These are phyloP conservation scores for Cladosporium phlei DNA, from an alignment of 2,329 filamentous ascomycete genomes.

Conservation along the genomic window DNA sequence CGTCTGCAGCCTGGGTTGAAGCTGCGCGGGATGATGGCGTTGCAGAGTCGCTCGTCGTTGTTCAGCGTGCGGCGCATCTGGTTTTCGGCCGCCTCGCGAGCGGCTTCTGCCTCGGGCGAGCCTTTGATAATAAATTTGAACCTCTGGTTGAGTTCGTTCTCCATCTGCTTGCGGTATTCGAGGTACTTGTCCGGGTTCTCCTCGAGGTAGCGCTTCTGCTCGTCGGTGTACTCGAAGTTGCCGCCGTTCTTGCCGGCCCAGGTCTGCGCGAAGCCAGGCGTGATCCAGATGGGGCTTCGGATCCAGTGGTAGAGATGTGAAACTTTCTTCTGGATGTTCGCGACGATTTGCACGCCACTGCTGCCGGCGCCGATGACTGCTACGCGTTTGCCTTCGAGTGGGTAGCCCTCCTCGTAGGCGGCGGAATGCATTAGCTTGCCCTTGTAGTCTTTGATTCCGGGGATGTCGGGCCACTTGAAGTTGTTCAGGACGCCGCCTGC, in stretches of 20 bases:
- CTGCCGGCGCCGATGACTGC: conserved; percentile 41
- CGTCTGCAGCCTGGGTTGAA: conserved; percentile 41
- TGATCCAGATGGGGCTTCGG: conserved; percentile 45
- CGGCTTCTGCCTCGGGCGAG: conserved; percentile 41
- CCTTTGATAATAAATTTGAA: conserved; percentile 52
- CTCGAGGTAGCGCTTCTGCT: conserved; percentile 37
- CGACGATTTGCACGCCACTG: conserved; percentile 41
- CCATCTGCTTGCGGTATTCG: conserved; percentile 45
- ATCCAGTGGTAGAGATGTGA: conserved; percentile 39
- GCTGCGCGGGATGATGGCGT: conserved; percentile 44
- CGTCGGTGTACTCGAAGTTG: conserved; percentile 44
- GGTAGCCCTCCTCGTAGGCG: conserved; percentile 38
- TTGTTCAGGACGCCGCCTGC: conserved; percentile 42
- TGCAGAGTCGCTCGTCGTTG: conserved; percentile 35
- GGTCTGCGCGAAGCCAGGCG: conserved; percentile 44
- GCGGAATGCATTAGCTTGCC: conserved; percentile 43
- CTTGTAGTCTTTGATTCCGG: conserved; percentile 39
- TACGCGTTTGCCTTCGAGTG: conserved; percentile 36
- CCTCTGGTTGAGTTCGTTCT: conserved; percentile 48
- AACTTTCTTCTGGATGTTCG: conserved; percentile 37
- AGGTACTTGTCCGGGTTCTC: conserved; percentile 42
- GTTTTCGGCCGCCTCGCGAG: conserved; percentile 35
- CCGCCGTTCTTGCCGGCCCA: conserved; percentile 44
- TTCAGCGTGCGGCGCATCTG: conserved; percentile 41
- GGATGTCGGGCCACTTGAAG: conserved; percentile 43